These are phyloP conservation scores for Triticum monococcum DNA, from an alignment of 176 grass and related monocot genomes.

Conservation along the genomic window DNA sequence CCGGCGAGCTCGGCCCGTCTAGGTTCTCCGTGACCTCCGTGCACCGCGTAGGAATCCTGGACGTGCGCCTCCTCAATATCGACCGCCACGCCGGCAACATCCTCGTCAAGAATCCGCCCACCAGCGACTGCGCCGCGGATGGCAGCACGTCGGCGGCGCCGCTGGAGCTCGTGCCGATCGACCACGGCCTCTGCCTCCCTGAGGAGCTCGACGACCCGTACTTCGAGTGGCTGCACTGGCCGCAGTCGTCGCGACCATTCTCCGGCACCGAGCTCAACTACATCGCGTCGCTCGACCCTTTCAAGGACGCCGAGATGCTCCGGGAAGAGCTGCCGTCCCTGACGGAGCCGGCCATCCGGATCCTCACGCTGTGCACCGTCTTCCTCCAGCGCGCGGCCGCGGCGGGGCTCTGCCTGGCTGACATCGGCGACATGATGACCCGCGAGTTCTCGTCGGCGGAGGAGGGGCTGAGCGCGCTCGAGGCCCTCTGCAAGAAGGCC, in stretches of 20 bases:
- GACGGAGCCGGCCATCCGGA: conserved; percentile 56
- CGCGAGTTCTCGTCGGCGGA: conserved; percentile 50
- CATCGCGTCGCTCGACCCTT: conserved; percentile 61
- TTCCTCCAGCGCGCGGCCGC: conserved; percentile 66
- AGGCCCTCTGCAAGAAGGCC: conserved; percentile 61
- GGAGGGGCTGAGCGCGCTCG: conserved; percentile 63
- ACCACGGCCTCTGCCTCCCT: conserved; percentile 90
- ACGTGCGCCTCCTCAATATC: conserved; percentile 91
- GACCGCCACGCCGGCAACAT: conserved; percentile 98
- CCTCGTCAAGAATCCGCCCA: conserved; percentile 57
- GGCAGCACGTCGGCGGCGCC: neutral
- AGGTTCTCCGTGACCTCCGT: conserved; percentile 70
- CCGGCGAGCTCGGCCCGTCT: conserved; percentile 82
- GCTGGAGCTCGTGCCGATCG: conserved; percentile 82
- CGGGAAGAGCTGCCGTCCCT: conserved; percentile 58
- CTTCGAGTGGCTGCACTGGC: conserved; percentile 99
- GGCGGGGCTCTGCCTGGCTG: conserved; percentile 73
- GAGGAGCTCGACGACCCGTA: conserved; percentile 83
- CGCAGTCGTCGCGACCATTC: conserved; percentile 65
- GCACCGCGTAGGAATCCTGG: conserved; percentile 88
- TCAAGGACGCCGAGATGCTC: conserved; percentile 72
- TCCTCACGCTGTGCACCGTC: conserved; percentile 71
- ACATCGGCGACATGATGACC: conserved; percentile 93
- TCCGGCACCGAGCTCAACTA: conserved; percentile 50
- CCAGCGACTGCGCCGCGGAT: too few species aligned